Percentiles rank a stretch among this genome's conserved stretches.
phyloP scores from a whole-genome alignment of 495 filamentous ascomycete genomes.

The Zalerion maritima region DNA sequence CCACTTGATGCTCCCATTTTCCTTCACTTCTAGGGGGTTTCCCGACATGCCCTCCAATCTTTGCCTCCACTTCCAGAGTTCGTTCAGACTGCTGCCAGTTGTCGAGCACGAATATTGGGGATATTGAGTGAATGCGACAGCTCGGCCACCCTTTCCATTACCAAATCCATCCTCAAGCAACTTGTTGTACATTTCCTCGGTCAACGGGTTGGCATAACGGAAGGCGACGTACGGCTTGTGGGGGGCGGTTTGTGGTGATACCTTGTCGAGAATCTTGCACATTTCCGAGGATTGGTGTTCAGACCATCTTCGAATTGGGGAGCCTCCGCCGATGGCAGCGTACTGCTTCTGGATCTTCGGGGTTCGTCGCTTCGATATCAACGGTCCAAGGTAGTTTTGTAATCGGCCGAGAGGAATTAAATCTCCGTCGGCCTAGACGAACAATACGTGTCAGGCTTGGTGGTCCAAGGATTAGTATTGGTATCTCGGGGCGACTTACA shows the following conservation, averaged over 20 bases:
- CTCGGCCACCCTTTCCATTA: conserved; percentile 69
- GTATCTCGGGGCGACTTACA: conserved; percentile 32
- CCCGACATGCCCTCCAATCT: conserved; percentile 65
- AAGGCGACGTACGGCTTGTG: conserved; percentile 99
- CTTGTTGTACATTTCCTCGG: conserved; percentile 76
- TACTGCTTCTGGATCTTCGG: conserved; percentile 96
- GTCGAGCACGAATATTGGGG: conserved; percentile 99
- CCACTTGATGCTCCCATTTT: conserved; percentile 68
- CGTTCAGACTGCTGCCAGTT: conserved; percentile 89
- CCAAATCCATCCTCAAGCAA: conserved; percentile 83
- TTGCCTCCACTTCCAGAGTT: conserved; percentile 92
- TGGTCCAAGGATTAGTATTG: conserved; percentile 1
- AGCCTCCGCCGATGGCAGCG: conserved; percentile 86
- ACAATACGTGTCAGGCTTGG: neutral
- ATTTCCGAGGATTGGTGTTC: conserved; percentile 84
- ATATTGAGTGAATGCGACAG: conserved; percentile 96
- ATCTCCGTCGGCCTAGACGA: conserved; percentile 66
- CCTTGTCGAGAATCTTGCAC: conserved; percentile 87
- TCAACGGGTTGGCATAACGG: conserved; percentile 85
- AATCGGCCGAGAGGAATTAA: conserved; percentile 91
- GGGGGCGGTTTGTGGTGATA: conserved; percentile 83
- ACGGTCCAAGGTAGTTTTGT: conserved; percentile 76
- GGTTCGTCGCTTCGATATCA: conserved; percentile 74
- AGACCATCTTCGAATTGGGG: conserved; percentile 95
- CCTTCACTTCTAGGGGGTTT: conserved; percentile 23